These are phyloP conservation scores for Vitis hybrid DNA, from an alignment of 177 flowering plant genomes.

Conservation along the genomic window DNA sequence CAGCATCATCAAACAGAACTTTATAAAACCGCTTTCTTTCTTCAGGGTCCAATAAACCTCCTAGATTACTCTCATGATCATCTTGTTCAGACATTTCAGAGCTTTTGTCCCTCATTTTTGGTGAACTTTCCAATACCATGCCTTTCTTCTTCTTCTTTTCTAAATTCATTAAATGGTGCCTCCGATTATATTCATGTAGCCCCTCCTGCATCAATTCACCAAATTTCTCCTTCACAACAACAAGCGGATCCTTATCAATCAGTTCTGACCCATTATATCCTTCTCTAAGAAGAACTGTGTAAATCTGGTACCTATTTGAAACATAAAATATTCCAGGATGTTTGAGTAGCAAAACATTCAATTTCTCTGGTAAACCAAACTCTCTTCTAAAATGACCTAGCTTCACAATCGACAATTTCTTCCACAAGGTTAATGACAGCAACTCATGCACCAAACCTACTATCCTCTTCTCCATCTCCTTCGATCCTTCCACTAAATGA, in stretches of 20 bases:
- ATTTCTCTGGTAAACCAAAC: slow-evolving; percentile 64
- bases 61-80: slow-evolving; percentile 33
- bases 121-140: slow-evolving; percentile 22
- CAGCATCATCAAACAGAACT: slow-evolving; percentile 52
- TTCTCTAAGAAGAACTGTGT: slow-evolving; percentile 89
- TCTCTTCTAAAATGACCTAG: slow-evolving; percentile 81
- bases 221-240: slow-evolving; percentile 83
- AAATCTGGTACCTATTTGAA: slow-evolving; percentile 75
- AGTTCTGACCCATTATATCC: slow-evolving; percentile 68
- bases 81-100: slow-evolving; percentile 41
- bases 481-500: slow-evolving; percentile 59
- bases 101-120: slow-evolving; percentile 23
- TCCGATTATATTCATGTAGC: slow-evolving; percentile 69
- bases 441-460: slow-evolving; percentile 84
- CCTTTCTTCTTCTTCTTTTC: slow-evolving; percentile 72
- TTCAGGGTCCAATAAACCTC: slow-evolving; percentile 64
- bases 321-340: slow-evolving; percentile 96
- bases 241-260: slow-evolving; percentile 83
- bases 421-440: slow-evolving; percentile 84
- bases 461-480: slow-evolving; percentile 78
- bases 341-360: slow-evolving; percentile 64
- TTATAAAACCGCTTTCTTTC: slow-evolving; percentile 83
- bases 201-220: slow-evolving; percentile 97
- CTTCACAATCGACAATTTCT: slow-evolving; percentile 77
- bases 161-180: slow-evolving; percentile 53